phyloP scores from a whole-genome alignment of 257 asterid species.

The Salvia hispanica region DNA sequence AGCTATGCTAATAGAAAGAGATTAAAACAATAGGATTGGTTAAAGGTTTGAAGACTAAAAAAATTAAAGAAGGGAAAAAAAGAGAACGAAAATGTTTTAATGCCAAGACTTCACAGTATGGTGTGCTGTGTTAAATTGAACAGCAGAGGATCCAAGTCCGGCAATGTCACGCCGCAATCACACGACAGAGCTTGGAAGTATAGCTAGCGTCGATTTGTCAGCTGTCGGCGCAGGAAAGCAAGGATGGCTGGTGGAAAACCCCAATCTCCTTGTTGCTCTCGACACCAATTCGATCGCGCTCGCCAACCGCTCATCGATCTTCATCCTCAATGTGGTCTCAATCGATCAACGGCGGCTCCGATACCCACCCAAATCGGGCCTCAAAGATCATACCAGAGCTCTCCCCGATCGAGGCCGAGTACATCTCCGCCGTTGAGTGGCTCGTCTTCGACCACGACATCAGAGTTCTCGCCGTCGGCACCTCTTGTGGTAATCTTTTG shows the following conservation, averaged over 20 bases:
- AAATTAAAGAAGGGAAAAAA: no score
- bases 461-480: slow-evolving; percentile 74
- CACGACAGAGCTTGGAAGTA: slow-evolving; percentile 74
- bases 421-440: slow-evolving; percentile 82
- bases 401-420: slow-evolving; percentile 80
- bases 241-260: slow-evolving; percentile 82
- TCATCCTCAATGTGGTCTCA: slow-evolving; percentile 65
- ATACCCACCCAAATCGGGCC: slow-evolving; percentile 42
- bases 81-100: no score
- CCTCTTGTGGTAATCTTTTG: slow-evolving; percentile 80
- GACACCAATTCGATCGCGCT: slow-evolving; percentile 76
- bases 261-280: slow-evolving; percentile 68
- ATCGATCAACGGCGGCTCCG: slow-evolving; percentile 39
- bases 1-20: no score
- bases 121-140: no score
- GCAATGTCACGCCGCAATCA: slow-evolving; percentile 75
- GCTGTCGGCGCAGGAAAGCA: slow-evolving; percentile 86
- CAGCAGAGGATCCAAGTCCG: no score
- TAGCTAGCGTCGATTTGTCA: slow-evolving; percentile 72
- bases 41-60: no score
- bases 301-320: slow-evolving; percentile 66
- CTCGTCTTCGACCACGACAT: slow-evolving; percentile 70
- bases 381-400: slow-evolving; percentile 75
- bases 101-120: no score
- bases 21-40: no score